Percentiles rank a stretch among this genome's conserved stretches.
These are phyloP conservation scores for Pelomyxa schiedti DNA, from an alignment of 78 protist genomes.

Conservation along the genomic window DNA sequence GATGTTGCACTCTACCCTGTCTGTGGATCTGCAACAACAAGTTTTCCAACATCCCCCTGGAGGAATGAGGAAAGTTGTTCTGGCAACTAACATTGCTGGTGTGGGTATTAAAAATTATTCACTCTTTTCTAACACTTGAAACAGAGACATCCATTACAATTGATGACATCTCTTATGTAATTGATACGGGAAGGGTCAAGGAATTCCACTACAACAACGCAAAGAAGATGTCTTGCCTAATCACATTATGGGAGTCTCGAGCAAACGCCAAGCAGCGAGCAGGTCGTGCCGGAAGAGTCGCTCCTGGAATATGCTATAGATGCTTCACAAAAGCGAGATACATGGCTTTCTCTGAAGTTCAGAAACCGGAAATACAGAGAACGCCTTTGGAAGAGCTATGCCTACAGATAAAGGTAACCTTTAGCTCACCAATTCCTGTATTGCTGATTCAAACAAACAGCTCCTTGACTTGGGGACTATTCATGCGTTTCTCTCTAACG, in stretches of 20 bases:
- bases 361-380: slow-evolving; percentile 68
- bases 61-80: slow-evolving; percentile 47
- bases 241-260: not conserved
- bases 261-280: not conserved
- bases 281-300: slow-evolving; percentile 64
- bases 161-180: slow-evolving; percentile 67
- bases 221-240: not conserved
- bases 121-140: too few species aligned
- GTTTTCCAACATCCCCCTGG: slow-evolving; percentile 26
- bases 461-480: too few species aligned
- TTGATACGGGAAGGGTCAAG: slow-evolving; percentile 61
- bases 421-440: too few species aligned
- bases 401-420: too few species aligned
- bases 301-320: slow-evolving; percentile 18
- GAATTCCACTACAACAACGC: slow-evolving; percentile 30
- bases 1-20: not conserved
- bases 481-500: too few species aligned
- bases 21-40: not conserved
- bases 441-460: too few species aligned
- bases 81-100: slow-evolving; percentile 70
- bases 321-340: slow-evolving; percentile 11
- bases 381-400: slow-evolving; percentile 67
- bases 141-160: slow-evolving; percentile 92
- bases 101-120: slow-evolving; percentile 56
- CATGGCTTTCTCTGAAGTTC: slow-evolving; percentile 13